Conservation (phyloP, 2,329 filamentous ascomycete genomes). For the Dothideomycetes sp. region DNA sequence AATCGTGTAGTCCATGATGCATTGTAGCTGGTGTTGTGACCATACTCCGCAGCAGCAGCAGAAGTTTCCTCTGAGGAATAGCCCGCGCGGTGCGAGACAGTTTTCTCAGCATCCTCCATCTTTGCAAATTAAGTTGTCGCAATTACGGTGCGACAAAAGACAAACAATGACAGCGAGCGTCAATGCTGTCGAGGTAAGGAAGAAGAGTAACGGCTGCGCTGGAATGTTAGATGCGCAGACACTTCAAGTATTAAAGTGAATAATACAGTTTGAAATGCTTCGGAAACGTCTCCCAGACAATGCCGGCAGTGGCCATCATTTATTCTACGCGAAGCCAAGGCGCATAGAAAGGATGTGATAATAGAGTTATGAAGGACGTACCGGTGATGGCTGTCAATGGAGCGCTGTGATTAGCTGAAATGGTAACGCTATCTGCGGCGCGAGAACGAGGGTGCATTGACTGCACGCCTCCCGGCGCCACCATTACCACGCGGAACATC, state of each 20-base stretch:
- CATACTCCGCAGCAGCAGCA: slow-evolving; percentile 14
- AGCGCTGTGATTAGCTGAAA: not conserved
- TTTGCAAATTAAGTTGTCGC: no score
- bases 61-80: not conserved
- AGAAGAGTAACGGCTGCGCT: no score
- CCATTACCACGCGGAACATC: not conserved
- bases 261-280: no score
- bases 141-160: no score
- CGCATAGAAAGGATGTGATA: slow-evolving; percentile 1
- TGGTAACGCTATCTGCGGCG: not conserved
- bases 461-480: not conserved
- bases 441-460: not conserved
- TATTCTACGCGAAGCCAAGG: slow-evolving; percentile 5
- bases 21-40: slow-evolving; percentile 12
- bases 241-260: no score
- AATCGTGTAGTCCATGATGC: slow-evolving; percentile 23
- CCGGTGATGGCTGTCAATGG: not conserved
- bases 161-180: no score
- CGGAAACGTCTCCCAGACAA: no score
- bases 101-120: not conserved
- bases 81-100: no score
- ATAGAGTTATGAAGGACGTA: not conserved
- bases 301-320: not conserved
- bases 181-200: no score
- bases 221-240: no score